These are phyloP conservation scores for Myxozyma nipponensis DNA, from an alignment of 805 yeast species.

Conservation along the genomic window DNA sequence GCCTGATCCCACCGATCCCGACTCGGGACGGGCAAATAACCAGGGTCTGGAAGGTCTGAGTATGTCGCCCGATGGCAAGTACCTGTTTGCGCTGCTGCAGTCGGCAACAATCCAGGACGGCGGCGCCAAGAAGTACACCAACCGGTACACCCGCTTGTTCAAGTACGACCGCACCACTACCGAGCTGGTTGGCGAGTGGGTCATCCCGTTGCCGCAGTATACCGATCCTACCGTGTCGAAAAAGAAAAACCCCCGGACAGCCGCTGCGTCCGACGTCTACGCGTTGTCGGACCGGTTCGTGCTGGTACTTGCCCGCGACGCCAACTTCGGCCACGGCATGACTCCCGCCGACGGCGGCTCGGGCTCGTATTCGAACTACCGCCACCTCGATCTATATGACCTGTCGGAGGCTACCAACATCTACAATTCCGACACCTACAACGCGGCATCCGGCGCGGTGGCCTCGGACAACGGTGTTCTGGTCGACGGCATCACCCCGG, in stretches of 20 bases:
- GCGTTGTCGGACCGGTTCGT: conserved; percentile 20
- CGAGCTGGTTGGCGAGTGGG: conserved; percentile 20
- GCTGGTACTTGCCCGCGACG: conserved; percentile 23
- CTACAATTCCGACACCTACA: conserved; percentile 9
- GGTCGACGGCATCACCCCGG: conserved; percentile 15
- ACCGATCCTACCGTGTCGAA: conserved; percentile 8
- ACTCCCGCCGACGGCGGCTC: conserved; percentile 1
- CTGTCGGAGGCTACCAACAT: conserved; percentile 22
- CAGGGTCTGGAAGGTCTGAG: conserved; percentile 23
- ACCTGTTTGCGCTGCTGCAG: conserved; percentile 18
- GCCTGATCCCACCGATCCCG: conserved; percentile 20
- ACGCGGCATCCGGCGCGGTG: conserved; percentile 18
- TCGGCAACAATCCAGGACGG: conserved; percentile 25
- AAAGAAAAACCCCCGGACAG: conserved; percentile 17
- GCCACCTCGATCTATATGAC: conserved; percentile 19
- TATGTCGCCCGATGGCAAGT: conserved; percentile 22
- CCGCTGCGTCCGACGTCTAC: conserved; percentile 25
- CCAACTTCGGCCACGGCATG: conserved; percentile 19
- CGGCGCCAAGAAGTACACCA: conserved; percentile 17
- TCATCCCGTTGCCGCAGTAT: conserved; percentile 18
- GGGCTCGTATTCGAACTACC: conserved; percentile 15
- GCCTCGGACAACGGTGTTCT: conserved; percentile 22
- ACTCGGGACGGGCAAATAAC: conserved; percentile 24
- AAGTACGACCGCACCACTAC: conserved; percentile 17
- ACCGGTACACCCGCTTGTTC: conserved; percentile 15